Base-by-base conservation (phyloP, 352 stramenopile species). In the Aphanomyces invadans region DNA sequence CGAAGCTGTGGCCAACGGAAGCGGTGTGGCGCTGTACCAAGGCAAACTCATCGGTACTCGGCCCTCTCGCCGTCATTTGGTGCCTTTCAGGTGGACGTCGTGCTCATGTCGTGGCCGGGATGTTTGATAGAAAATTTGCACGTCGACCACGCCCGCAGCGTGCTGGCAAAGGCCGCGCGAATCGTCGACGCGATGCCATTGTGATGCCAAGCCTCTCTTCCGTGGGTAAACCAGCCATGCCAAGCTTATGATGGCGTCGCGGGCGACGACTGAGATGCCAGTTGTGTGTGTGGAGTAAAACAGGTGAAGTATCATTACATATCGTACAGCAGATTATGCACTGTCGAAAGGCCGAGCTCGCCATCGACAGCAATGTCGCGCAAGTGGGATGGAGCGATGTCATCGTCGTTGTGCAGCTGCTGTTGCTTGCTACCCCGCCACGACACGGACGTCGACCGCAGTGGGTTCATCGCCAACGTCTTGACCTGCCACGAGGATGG, bases 41-140 rank as follows among this genome's bases (percentile, higher is more conserved):
- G 62, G 62, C 62, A 68, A 68, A 42, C 62, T 68, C 52, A 62
- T 68, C 25, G 62, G 62, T 68, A 66, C 44, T n/a, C n/a, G n/a
- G n/a, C n/a, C n/a, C n/a, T n/a, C n/a, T n/a, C n/a, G n/a, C n/a
- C n/a, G n/a, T n/a, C n/a, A n/a, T n/a, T n/a, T n/a, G n/a, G n/a
- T n/a, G n/a, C n/a, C n/a, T n/a, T n/a, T n/a, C n/a, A n/a, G n/a
- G n/a, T n/a, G n/a, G n/a, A n/a, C n/a, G n/a, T n/a, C n/a, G n/a
- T n/a, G n/a, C n/a, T n/a, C n/a, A n/a, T n/a, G n/a, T n/a, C n/a
- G n/a, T n/a, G n/a, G n/a, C n/a, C n/a, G n/a, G n/a, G n/a, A n/a
- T 67, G 5, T 76, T 65, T 74, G 46, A 36, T 79, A 23, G 56
- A 70, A 36, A 74, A 74, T 46, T 54, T 74, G 1, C 66, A 79